A percentile compares a stretch with the other conserved stretches of the same genome.
These are phyloP conservation scores for Diaporthe velutina DNA, from an alignment of 2,329 filamentous ascomycete genomes.

Conservation along the genomic window DNA sequence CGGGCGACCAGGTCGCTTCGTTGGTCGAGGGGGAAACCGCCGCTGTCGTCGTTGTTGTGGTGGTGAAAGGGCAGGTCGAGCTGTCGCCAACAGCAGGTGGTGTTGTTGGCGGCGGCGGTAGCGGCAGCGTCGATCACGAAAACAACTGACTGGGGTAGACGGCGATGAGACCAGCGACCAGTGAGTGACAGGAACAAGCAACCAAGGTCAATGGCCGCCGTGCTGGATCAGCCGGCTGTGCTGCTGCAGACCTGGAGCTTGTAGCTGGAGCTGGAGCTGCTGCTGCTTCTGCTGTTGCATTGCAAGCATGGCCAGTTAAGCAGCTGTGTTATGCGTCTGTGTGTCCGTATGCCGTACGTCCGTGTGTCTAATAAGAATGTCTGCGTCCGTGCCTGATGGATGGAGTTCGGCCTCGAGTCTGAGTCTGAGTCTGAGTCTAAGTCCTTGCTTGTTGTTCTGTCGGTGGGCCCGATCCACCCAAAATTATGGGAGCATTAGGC, in stretches of 20 bases:
- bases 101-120: not conserved
- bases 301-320: not conserved
- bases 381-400: slow-evolving; percentile 17
- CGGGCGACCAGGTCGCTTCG: not conserved
- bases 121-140: slow-evolving; percentile 1
- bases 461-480: slow-evolving; percentile 18
- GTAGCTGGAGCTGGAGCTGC: slow-evolving; percentile 6
- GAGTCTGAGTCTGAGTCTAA: not conserved
- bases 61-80: not conserved
- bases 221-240: not conserved
- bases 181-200: not conserved
- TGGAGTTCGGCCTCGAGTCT: not conserved
- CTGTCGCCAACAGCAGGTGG: not conserved
- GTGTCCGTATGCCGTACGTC: not conserved
- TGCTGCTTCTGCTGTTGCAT: slow-evolving; percentile 15
- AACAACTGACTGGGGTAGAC: not conserved
- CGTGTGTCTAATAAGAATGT: not conserved
- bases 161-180: not conserved
- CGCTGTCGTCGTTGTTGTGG: not conserved
- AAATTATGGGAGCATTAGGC: slow-evolving; percentile 23
- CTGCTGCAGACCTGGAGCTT: not conserved
- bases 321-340: slow-evolving; percentile 4
- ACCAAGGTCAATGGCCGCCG: not conserved
- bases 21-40: not conserved
- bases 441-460: not conserved